A percentile compares a stretch with the other conserved stretches of the same genome.
Evolutionary conservation across 495 filamentous ascomycete species (phyloP).

Genomic region (Cryomyces minteri): DNA sequence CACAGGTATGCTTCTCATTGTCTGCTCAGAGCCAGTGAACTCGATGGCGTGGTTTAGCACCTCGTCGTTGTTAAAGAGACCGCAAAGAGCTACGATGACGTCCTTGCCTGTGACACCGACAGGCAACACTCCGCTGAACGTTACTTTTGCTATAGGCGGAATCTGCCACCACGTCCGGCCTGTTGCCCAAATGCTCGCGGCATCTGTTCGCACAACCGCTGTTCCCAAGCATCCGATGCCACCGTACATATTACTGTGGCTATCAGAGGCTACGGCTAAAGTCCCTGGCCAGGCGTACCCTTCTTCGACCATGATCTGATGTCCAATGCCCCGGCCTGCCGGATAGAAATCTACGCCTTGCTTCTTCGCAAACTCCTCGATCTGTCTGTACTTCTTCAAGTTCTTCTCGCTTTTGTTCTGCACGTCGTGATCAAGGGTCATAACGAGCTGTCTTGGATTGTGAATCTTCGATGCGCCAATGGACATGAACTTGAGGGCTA

Average conservation of each 20-base stretch:
- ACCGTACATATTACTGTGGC: conserved; percentile 84
- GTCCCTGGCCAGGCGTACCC: conserved; percentile 72
- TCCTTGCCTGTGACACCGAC: conserved; percentile 85
- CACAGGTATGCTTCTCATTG: conserved; percentile 53
- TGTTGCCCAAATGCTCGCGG: conserved; percentile 73
- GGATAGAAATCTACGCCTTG: conserved; percentile 77
- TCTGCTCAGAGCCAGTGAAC: conserved; percentile 65
- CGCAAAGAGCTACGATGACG: conserved; percentile 80
- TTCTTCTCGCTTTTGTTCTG: conserved; percentile 75
- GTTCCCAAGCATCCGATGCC: conserved; percentile 63
- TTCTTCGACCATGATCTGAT: conserved; percentile 82
- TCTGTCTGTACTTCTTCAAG: conserved; percentile 66
- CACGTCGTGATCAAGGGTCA: conserved; percentile 88
- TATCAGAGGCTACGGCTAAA: conserved; percentile 63
- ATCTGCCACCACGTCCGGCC: conserved; percentile 78
- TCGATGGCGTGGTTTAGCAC: conserved; percentile 89
- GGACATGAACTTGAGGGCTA: conserved; percentile 69
- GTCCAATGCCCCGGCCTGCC: conserved; percentile 68
- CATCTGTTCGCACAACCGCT: conserved; percentile 74
- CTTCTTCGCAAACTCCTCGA: conserved; percentile 68
- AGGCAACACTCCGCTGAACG: conserved; percentile 55
- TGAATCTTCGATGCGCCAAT: conserved; percentile 69
- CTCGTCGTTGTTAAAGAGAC: conserved; percentile 73
- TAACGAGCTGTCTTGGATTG: conserved; percentile 57
- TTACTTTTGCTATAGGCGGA: conserved; percentile 68